These are phyloP conservation scores for Penicillium sp. DNA, from an alignment of 2,329 filamentous ascomycete genomes.

Conservation along the genomic window DNA sequence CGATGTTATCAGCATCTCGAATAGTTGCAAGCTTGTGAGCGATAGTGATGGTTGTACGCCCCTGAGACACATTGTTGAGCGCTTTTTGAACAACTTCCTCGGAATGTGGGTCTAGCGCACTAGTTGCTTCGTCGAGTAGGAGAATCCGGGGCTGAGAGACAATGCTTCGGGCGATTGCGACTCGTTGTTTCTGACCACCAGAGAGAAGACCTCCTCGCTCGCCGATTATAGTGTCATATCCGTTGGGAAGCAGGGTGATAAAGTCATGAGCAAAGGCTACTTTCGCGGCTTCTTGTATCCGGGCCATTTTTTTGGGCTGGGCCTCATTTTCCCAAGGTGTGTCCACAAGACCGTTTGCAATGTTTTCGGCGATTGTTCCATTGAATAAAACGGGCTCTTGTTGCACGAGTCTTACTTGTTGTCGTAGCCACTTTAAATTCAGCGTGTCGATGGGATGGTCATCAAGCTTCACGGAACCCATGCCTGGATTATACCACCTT, in stretches of 20 bases:
- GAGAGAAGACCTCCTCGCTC: conserved; percentile 80
- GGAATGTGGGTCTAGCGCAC: conserved; percentile 81
- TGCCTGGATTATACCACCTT: conserved; percentile 64
- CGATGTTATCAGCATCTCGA: conserved; percentile 47
- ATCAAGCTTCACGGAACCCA: conserved; percentile 41
- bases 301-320: conserved; percentile 50
- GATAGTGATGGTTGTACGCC: conserved; percentile 39
- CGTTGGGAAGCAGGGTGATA: conserved; percentile 70
- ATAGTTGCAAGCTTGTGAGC: conserved; percentile 50
- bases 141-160: conserved; percentile 81
- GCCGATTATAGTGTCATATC: conserved; percentile 81
- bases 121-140: conserved; percentile 87
- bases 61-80: conserved; percentile 70
- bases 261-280: conserved; percentile 72
- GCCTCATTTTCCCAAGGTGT: conserved; percentile 65
- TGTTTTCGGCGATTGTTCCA: conserved; percentile 80
- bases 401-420: conserved; percentile 27
- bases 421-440: conserved; percentile 30
- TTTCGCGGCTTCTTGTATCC: conserved; percentile 19
- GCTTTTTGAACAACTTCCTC: conserved; percentile 86
- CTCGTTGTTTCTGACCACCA: conserved; percentile 90
- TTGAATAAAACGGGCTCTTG: conserved; percentile 82
- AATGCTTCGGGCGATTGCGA: conserved; percentile 79
- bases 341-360: conserved; percentile 60
- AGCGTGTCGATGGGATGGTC: conserved; percentile 38